Base-by-base conservation (phyloP, 345 rosid species). In the Rhizophora apiculata region DNA sequence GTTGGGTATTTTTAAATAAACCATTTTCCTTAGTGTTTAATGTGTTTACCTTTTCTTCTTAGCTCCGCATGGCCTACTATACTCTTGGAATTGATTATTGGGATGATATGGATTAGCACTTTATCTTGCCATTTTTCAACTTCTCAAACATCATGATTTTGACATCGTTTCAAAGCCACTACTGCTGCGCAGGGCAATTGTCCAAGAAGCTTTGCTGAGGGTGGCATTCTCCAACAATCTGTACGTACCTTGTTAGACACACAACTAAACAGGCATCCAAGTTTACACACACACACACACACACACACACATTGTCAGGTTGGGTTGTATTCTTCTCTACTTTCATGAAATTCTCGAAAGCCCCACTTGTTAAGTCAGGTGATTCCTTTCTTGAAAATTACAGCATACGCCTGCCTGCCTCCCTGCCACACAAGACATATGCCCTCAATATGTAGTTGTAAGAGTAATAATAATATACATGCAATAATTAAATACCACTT, bases 301-400 rank as follows among this genome's bases (percentile, higher is more conserved):
- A 24, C 24, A 24, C 24, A 24, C 24, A 24, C 24, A 34, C 36
- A 34, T 51, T 32, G 49, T 43, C 49, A 43, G 15, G 49, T 43
- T 43, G 34, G 24, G 57, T 55, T 19, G 8, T 19, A 16, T 13
- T 31, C 68, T 29, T 29, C 49, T 31, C 46, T 31, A 30, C 58
- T 69, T 61, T 32, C 60, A 22, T 6, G 32, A 69, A 69, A 51
- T 69, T 32, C 65, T 60, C 34, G 15, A 22, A 24, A 27, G 37
- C 52, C 0, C 73, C 43, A 62, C 62, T 71, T 63, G 68, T 34
- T 34, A 39, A n/a, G n/a, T 61, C 68, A 37, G 4, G 22, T 39
- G 49, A 54, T 49, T 51, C 32, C 58, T 32, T 37, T 62, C 63
- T 63, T 8, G 19, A 24, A 36, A 4, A 32, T 48, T 30, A 48